phyloP scores from a whole-genome alignment of 495 filamentous ascomycete species.

The Evansstolkia leycettana region DNA sequence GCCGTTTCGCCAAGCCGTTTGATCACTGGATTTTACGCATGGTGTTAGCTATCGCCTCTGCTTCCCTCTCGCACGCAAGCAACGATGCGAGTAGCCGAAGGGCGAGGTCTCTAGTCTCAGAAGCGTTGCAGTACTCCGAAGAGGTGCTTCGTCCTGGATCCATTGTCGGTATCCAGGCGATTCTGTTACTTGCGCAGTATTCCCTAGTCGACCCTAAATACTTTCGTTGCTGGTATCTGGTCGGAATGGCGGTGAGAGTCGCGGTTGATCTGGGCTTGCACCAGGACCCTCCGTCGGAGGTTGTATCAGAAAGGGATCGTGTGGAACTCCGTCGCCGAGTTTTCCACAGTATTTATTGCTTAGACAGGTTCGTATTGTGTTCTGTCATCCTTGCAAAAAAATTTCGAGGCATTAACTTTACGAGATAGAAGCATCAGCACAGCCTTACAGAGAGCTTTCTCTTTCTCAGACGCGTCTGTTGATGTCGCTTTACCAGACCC shows the following conservation, averaged over 20 bases:
- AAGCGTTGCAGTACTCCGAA: constrained; percentile 64
- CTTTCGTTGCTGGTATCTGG: constrained; percentile 83
- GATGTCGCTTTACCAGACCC: constrained; percentile 48
- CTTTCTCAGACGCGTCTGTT: constrained; percentile 81
- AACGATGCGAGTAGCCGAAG: constrained; percentile 51
- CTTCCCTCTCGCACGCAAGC: constrained; percentile 53
- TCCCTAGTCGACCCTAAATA: constrained; percentile 76
- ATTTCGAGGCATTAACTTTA: neutral
- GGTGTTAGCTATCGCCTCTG: constrained; percentile 72
- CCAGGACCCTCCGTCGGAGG: constrained; percentile 66
- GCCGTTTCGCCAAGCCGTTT: constrained; percentile 48
- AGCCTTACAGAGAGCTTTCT: constrained; percentile 69
- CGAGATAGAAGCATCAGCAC: constrained; percentile 59
- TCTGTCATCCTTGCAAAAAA: neutral
- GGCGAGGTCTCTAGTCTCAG: constrained; percentile 52
- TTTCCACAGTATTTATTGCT: constrained; percentile 74
- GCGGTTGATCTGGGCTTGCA: constrained; percentile 82
- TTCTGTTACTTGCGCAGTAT: constrained; percentile 76
- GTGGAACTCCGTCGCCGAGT: constrained; percentile 66
- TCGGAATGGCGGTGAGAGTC: constrained; percentile 74
- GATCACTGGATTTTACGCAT: constrained; percentile 81
- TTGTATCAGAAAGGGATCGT: constrained; percentile 44
- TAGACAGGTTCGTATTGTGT: constrained; percentile 55
- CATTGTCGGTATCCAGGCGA: constrained; percentile 67
- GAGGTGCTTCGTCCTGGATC: constrained; percentile 73